A percentile compares a stretch with the other conserved stretches of the same genome.
These are phyloP conservation scores for Fusarium aywerte DNA, from an alignment of 2,329 filamentous ascomycete species.

Conservation along the genomic window DNA sequence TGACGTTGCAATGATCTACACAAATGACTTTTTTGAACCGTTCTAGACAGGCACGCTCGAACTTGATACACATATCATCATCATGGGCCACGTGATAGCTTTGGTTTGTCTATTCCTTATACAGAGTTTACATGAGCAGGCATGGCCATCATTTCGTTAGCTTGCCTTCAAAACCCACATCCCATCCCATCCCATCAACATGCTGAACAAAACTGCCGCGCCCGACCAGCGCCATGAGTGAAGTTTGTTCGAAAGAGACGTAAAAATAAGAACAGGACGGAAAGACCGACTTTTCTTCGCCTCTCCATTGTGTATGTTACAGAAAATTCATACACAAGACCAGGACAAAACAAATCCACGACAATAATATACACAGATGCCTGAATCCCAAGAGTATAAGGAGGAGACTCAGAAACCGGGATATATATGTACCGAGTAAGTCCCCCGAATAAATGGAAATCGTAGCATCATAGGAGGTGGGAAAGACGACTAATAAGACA, in stretches of 20 bases:
- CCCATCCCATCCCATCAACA: constrained; percentile 41
- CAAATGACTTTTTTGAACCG: background rate
- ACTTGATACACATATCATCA: background rate
- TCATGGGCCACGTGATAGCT: constrained; percentile 16
- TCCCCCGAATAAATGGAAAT: constrained; percentile 2
- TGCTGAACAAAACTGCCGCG: constrained; percentile 24
- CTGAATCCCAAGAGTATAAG: constrained; percentile 7
- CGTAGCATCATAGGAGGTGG: constrained; percentile 40
- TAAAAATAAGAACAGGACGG: constrained; percentile 27
- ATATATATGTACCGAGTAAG: constrained; percentile 22
- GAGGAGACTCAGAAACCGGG: constrained; percentile 12
- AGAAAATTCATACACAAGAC: constrained; percentile 32
- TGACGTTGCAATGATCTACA: background rate
- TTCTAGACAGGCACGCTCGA: background rate
- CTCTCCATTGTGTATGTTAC: constrained; percentile 27
- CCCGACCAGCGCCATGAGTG: constrained; percentile 26
- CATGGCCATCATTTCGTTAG: constrained; percentile 36
- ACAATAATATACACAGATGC: constrained; percentile 48
- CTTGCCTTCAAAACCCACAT: constrained; percentile 28
- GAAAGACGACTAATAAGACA: constrained; percentile 49
- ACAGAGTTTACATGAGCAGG: constrained; percentile 48
- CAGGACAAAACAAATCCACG: constrained; percentile 31
- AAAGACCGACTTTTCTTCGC: constrained; percentile 18
- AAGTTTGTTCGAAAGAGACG: constrained; percentile 23
- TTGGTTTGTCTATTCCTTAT: constrained; percentile 49